phyloP scores from a whole-genome alignment of 495 filamentous ascomycete species.

The Podospora anserina region DNA sequence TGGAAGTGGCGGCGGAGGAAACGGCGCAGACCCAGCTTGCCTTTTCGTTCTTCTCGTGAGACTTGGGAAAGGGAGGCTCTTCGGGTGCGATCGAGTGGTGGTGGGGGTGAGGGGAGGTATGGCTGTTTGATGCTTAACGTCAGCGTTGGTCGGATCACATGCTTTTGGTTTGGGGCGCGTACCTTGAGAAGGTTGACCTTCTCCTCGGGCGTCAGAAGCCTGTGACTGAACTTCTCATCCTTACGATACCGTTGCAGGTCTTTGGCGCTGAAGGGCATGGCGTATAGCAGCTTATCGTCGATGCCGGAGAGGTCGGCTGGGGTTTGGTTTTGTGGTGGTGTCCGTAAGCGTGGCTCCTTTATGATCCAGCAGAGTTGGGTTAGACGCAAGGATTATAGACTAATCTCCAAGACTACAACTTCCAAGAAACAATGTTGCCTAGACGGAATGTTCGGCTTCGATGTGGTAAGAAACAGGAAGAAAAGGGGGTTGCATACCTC shows the following conservation, averaged over 20 bases:
- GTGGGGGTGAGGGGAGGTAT: slow-evolving; percentile 66
- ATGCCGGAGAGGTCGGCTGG: neutral
- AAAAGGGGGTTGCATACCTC: slow-evolving; percentile 8
- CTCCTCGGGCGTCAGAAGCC: slow-evolving; percentile 59
- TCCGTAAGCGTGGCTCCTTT: neutral
- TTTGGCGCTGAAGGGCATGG: slow-evolving; percentile 52
- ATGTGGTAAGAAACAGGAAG: neutral
- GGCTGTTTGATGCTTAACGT: slow-evolving; percentile 43
- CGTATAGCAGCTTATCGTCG: slow-evolving; percentile 10
- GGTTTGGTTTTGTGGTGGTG: neutral
- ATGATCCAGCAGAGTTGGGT: neutral
- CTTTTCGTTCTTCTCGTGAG: slow-evolving; percentile 27
- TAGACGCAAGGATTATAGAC: slow-evolving; percentile 2
- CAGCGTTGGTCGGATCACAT: slow-evolving; percentile 13
- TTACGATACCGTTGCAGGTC: slow-evolving; percentile 60
- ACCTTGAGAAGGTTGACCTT: slow-evolving; percentile 66
- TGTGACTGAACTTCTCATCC: slow-evolving; percentile 58
- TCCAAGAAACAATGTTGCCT: neutral
- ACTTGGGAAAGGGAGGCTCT: slow-evolving; percentile 16
- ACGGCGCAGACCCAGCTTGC: slow-evolving; percentile 57
- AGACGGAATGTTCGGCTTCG: neutral
- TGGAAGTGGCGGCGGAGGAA: slow-evolving; percentile 67
- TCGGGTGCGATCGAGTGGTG: slow-evolving; percentile 30
- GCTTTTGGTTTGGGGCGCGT: slow-evolving; percentile 14
- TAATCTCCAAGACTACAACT: neutral